Evolutionary conservation across 805 yeast genomes (phyloP).

Genomic region (Ogataea degrootiae): DNA sequence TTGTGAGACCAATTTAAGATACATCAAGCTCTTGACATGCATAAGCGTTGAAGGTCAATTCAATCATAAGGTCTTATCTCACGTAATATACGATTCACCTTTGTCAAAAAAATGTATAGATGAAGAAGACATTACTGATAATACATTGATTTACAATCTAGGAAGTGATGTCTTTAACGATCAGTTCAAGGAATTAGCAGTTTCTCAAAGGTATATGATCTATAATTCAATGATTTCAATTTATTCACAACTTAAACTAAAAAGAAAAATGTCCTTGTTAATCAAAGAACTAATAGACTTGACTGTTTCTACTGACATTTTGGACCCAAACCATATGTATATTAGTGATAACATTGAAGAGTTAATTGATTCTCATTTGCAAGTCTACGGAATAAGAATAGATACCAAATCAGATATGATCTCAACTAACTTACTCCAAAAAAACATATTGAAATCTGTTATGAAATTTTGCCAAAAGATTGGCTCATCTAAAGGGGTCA

Average conservation of each 20-base stretch:
- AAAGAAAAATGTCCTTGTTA: constrained; percentile 66
- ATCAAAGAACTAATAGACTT: constrained; percentile 59
- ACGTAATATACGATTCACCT: constrained; percentile 39
- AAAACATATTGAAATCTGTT: constrained; percentile 42
- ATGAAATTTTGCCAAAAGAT: constrained; percentile 49
- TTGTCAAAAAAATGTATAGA: not conserved
- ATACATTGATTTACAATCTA: constrained; percentile 42
- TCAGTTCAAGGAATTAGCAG: constrained; percentile 40
- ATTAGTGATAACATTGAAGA: constrained; percentile 11
- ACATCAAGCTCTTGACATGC: constrained; percentile 53
- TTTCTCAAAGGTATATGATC: constrained; percentile 53
- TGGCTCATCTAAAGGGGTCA: constrained; percentile 38
- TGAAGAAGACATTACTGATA: constrained; percentile 12
- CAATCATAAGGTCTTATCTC: constrained; percentile 35
- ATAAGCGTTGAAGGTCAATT: constrained; percentile 47
- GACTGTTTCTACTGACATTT: constrained; percentile 20
- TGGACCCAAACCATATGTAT: constrained; percentile 7
- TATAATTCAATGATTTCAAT: constrained; percentile 63
- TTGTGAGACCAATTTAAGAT: constrained; percentile 65
- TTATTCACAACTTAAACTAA: constrained; percentile 55
- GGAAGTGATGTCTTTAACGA: constrained; percentile 43
- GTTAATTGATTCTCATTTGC: constrained; percentile 43
- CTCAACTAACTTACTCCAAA: constrained; percentile 19
- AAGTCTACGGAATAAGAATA: constrained; percentile 45
- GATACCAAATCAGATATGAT: not conserved